Evolutionary conservation across 208 protist genomes (phyloP).

Genomic region (Phytomonas sp.): DNA sequence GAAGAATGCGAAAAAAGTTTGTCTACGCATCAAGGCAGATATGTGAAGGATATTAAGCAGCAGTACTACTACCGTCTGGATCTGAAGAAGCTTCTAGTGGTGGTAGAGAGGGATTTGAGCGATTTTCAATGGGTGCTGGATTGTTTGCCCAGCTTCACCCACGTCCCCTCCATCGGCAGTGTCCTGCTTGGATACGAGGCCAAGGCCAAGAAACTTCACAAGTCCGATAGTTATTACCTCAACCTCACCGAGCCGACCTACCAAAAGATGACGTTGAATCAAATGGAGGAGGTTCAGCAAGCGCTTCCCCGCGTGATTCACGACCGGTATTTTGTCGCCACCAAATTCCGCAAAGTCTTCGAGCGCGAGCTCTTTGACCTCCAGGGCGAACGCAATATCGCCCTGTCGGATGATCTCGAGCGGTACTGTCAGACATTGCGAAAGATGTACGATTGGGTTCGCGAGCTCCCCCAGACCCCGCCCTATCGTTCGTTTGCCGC

Average conservation of each 20-base stretch:
- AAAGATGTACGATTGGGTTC: constrained; percentile 10
- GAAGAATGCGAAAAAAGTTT: constrained; percentile 4
- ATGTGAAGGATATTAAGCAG: not conserved
- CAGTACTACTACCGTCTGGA: constrained; percentile 6
- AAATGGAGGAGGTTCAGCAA: constrained; percentile 8
- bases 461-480: not conserved
- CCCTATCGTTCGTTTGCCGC: not conserved
- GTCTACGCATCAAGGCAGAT: not conserved
- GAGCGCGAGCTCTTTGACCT: constrained; percentile 2
- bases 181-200: constrained; percentile 2
- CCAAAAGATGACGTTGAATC: constrained; percentile 13
- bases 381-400: not conserved
- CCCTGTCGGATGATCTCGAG: not conserved
- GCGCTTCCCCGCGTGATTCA: not conserved
- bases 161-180: constrained; percentile 4
- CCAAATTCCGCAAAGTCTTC: constrained; percentile 9
- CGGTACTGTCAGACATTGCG: not conserved
- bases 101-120: not conserved
- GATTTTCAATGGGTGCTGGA: not conserved
- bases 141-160: constrained; percentile 2
- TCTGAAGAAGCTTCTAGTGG: not conserved
- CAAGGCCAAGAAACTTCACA: not conserved
- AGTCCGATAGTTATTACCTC: not conserved
- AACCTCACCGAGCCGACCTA: not conserved
- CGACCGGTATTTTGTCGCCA: not conserved